These are phyloP conservation scores for Biscogniauxia marginata DNA, from an alignment of 2,329 filamentous ascomycete genomes.

Conservation along the genomic window DNA sequence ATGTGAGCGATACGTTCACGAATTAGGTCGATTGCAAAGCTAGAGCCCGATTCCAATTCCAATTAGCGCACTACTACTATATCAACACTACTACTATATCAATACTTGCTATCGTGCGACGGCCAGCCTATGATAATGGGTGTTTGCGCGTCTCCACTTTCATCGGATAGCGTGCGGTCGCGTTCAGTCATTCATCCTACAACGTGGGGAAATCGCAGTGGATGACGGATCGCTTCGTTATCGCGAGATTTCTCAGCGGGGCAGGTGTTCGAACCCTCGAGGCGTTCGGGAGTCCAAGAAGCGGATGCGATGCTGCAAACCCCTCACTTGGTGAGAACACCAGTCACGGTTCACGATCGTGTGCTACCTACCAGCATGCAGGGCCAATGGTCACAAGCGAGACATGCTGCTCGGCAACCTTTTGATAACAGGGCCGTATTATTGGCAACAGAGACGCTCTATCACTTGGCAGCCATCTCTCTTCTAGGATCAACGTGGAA, in stretches of 20 bases:
- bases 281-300: conserved; percentile 14
- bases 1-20: conserved; percentile 9
- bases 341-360: conserved; percentile 20
- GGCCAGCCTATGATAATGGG: conserved; percentile 8
- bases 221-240: conserved; percentile 26
- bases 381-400: conserved; percentile 9
- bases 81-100: no score
- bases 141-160: conserved; percentile 15
- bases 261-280: conserved; percentile 15
- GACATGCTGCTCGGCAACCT: conserved; percentile 10
- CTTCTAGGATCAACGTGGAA: background rate
- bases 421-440: conserved; percentile 7
- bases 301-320: conserved; percentile 19
- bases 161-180: conserved; percentile 29
- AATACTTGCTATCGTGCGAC: conserved; percentile 5
- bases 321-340: conserved; percentile 18
- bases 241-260: conserved; percentile 22
- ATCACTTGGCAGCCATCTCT: background rate
- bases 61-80: background rate
- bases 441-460: background rate
- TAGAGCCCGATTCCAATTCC: conserved; percentile 11
- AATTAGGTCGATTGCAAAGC: conserved; percentile 13
- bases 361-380: conserved; percentile 20
- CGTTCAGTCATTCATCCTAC: conserved; percentile 24
- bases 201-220: conserved; percentile 40